Base-by-base conservation (phyloP, 257 asterid genomes). In the Coffea eugenioides region DNA sequence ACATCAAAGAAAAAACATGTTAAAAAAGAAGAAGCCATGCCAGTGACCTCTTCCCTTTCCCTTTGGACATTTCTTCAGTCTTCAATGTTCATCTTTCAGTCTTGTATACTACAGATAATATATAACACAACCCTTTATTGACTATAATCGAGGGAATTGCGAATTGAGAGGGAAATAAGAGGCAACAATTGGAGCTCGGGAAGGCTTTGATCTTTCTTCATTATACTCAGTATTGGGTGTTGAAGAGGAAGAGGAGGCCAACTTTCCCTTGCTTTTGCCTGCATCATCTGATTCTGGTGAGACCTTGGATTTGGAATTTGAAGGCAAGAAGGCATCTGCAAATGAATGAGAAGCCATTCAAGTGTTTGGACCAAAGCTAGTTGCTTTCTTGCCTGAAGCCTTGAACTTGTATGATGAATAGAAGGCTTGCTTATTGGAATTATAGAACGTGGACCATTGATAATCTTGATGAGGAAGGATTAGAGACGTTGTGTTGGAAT, bases 121-220 rank as follows among this genome's bases (percentile, higher is more conserved):
- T 39, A 21, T 25, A 25, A 25, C n/a, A 66, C 36, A 14, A 5
- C 9, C 43, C 4, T 20, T 57, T 4, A 20, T 57, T 20, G 25
- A 52, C 21, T 85, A 86, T 20, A 88, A 49, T 10, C 83, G 83
- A 48, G 83, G 87, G 90, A 31, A 31, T 31, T 31, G 31, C 31
- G 31, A 87, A 80, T 83, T 83, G 23, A 66, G 61, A 14, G 90
- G 89, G 83, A 87, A 83, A 51, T 78, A 75, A 71, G 88, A 79
- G 69, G 80, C 83, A 36, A 70, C 0, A 57, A 85, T 80, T 15
- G 91, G 89, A 71, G 80, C 71, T 3, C 39, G 18, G 16, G 27
- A 70, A 39, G 81, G 48, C n/a, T 68, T 69, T 48, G 80, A 75
- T 31, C 12, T 41, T 25, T 45, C 64, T 41, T 20, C 61, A n/a